phyloP scores from a whole-genome alignment of 371 early-diverging fungal species.

The Mucor irregularis region DNA sequence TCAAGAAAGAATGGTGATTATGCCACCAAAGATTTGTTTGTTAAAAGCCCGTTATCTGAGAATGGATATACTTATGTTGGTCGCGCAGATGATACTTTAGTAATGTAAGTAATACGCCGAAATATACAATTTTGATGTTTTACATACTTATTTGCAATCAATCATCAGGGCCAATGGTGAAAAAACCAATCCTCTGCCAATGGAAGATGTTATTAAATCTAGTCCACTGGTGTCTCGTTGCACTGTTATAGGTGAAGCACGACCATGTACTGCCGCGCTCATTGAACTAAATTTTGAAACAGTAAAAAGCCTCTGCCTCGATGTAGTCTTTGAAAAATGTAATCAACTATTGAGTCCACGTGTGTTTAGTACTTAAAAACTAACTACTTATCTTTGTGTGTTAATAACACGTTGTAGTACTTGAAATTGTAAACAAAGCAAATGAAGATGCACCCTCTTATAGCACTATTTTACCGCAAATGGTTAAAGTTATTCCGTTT shows the following conservation, averaged over 20 bases:
- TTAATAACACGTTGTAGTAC: too few species aligned
- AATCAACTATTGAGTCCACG: neutral
- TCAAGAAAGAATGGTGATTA: constrained; percentile 33
- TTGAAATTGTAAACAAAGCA: constrained; percentile 27
- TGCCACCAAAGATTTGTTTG: constrained; percentile 35
- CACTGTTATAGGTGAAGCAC: constrained; percentile 27
- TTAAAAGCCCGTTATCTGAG: constrained; percentile 2
- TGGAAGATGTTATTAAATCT: constrained; percentile 31
- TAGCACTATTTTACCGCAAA: constrained; percentile 32
- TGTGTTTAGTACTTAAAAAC: neutral
- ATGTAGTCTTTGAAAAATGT: constrained; percentile 10
- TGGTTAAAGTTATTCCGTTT: constrained; percentile 41
- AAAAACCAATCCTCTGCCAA: constrained; percentile 43
- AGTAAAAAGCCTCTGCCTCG: constrained; percentile 10
- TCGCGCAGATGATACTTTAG: constrained; percentile 35
- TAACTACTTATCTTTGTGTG: neutral
- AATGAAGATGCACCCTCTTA: constrained; percentile 37
- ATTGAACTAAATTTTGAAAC: constrained; percentile 25
- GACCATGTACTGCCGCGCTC: constrained; percentile 30
- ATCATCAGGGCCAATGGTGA: constrained; percentile 30
- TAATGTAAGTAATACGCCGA: constrained; percentile 17
- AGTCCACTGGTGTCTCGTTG: constrained; percentile 22
- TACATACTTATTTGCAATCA: neutral
- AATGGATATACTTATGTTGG: constrained; percentile 26
- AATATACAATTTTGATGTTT: neutral